Conservation (phyloP, 306 rosid genomes). For the Prunus kanzakura region DNA sequence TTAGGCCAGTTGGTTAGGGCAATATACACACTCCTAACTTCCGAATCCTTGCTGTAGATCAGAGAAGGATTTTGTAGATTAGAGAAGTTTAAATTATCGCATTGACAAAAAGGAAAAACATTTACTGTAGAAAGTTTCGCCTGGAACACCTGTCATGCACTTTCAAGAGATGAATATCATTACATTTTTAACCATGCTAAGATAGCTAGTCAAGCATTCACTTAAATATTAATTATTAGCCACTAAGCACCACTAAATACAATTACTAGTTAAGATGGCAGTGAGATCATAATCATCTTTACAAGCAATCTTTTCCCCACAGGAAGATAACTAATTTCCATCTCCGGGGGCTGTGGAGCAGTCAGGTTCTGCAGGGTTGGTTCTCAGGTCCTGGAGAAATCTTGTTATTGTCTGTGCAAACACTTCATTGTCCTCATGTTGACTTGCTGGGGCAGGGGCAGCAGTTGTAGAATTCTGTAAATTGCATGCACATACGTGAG, state of each 20-base stretch:
- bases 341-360: neutral
- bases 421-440: conserved; percentile 25
- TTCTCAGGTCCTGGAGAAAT: conserved; percentile 34
- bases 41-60: too few relatives aligned
- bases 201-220: neutral
- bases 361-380: conserved; percentile 15
- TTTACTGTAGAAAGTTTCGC: too few relatives aligned
- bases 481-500: neutral
- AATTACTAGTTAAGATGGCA: neutral
- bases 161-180: neutral
- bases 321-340: neutral
- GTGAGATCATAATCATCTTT: too few relatives aligned
- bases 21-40: too few relatives aligned
- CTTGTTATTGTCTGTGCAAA: conserved; percentile 38
- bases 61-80: too few relatives aligned
- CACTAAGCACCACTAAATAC: neutral
- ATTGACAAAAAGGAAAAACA: too few relatives aligned
- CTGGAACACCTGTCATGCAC: neutral
- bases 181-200: neutral
- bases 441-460: conserved; percentile 2
- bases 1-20: too few relatives aligned
- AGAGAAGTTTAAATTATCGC: too few relatives aligned
- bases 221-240: neutral
- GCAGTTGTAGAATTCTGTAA: conserved; percentile 16
- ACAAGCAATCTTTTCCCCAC: too few relatives aligned